A percentile compares a stretch with the other conserved stretches of the same genome.
Evolutionary conservation across 23 red algal genomes (phyloP).

Genomic region (Rhodosorus marinus): DNA sequence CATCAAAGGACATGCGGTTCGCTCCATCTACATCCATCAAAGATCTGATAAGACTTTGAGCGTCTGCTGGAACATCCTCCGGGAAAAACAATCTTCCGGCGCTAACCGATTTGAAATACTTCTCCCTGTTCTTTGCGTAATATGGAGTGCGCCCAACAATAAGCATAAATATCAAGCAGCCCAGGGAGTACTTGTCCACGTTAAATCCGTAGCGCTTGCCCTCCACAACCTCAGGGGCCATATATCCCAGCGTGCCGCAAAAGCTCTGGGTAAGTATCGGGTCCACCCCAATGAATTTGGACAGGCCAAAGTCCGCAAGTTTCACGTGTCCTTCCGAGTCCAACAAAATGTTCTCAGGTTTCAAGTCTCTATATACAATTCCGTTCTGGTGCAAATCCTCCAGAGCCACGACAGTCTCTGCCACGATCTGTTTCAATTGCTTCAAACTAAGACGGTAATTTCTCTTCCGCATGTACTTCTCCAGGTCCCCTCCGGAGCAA

Average conservation of each 20-base stretch:
- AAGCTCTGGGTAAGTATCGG: conserved; percentile 68
- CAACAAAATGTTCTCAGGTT: conserved; percentile 87
- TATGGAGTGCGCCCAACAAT: conserved; percentile 58
- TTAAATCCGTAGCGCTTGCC: conserved; percentile 36
- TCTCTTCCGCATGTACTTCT: conserved; percentile 1
- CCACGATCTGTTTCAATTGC: conserved; percentile 9
- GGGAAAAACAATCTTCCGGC: no score
- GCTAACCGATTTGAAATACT: no score
- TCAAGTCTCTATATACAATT: conserved; percentile 88
- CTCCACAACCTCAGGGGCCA: conserved; percentile 70
- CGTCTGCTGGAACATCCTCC: no score
- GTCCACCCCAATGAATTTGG: no score
- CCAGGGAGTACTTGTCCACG: conserved; percentile 69
- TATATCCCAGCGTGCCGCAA: conserved; percentile 71
- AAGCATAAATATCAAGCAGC: conserved; percentile 58
- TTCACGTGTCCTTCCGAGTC: conserved; percentile 73
- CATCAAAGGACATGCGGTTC: no score
- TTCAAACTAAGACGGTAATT: conserved; percentile 3
- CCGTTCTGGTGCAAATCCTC: conserved; percentile 51
- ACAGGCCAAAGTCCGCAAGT: conserved; percentile 87
- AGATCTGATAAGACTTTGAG: no score
- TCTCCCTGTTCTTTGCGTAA: conserved; percentile 58
- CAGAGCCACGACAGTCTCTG: conserved; percentile 54
- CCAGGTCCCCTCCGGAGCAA: conserved; percentile 21
- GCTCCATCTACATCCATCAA: no score